phyloP scores from a whole-genome alignment of 2,329 filamentous ascomycete genomes.

The Penicillium sp. region DNA sequence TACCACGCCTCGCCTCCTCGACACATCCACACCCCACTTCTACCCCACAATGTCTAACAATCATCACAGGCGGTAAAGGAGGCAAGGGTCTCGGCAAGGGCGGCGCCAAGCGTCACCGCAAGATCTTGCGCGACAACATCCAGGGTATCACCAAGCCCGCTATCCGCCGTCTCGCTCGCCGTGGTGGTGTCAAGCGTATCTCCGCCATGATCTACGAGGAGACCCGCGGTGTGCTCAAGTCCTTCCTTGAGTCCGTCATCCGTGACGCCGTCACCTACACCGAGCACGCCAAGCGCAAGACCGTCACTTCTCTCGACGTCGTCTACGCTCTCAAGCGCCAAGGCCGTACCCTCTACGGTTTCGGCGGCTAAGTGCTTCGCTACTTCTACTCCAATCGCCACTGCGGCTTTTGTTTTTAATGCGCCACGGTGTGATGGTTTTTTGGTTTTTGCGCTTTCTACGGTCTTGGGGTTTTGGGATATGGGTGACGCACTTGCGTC shows the following conservation, averaged over 20 bases:
- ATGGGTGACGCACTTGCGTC: slow-evolving; percentile 8
- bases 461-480: background rate
- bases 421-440: slow-evolving; percentile 27
- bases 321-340: slow-evolving; percentile 67
- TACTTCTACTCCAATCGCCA: background rate
- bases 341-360: slow-evolving; percentile 77
- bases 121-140: slow-evolving; percentile 99
- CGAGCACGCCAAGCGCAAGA: slow-evolving; percentile 75
- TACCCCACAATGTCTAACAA: slow-evolving; percentile 16
- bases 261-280: slow-evolving; percentile 80
- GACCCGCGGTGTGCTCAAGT: slow-evolving; percentile 79
- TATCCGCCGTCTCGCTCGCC: slow-evolving; percentile 96
- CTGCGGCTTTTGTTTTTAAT: slow-evolving; percentile 12
- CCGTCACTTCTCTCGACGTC: slow-evolving; percentile 60
- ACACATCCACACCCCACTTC: background rate
- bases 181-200: slow-evolving; percentile 99
- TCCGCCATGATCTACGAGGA: slow-evolving; percentile 92
- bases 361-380: slow-evolving; percentile 69
- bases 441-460: slow-evolving; percentile 1
- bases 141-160: slow-evolving; percentile 99
- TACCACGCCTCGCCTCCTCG: background rate
- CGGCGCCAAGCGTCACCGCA: slow-evolving; percentile 97
- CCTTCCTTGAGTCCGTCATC: slow-evolving; percentile 81
- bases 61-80: slow-evolving; percentile 77
- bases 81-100: slow-evolving; percentile 98